Evolutionary conservation across 139 green algal species (phyloP).

Genomic region (Yamagishiella unicocca): DNA sequence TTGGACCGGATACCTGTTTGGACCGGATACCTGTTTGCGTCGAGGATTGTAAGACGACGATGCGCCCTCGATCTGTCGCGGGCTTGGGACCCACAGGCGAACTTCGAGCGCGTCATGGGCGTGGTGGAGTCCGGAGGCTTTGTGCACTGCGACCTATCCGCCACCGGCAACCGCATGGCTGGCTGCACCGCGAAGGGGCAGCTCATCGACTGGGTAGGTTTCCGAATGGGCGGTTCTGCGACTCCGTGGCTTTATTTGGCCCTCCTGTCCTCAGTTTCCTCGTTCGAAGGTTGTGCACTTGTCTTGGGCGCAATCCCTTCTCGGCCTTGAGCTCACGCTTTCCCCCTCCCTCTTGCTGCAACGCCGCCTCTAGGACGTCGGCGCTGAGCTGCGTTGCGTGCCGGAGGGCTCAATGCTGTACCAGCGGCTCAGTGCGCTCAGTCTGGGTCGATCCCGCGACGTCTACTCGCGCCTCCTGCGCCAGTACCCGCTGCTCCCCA

Average conservation of each 20-base stretch:
- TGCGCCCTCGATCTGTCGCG: too few relatives aligned
- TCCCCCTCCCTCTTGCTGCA: background rate
- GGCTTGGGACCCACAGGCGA: slow-evolving; percentile 12
- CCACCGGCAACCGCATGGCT: slow-evolving; percentile 47
- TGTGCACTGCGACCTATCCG: slow-evolving; percentile 55
- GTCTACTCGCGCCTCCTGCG: slow-evolving; percentile 40
- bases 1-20: too few relatives aligned
- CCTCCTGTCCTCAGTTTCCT: too few relatives aligned
- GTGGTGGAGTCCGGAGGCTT: slow-evolving; percentile 55
- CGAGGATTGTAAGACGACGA: too few relatives aligned
- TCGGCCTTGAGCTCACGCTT: background rate
- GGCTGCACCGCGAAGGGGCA: slow-evolving; percentile 57
- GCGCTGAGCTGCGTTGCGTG: slow-evolving; percentile 46
- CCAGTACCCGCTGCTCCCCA: slow-evolving; percentile 49
- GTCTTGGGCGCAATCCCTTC: too few relatives aligned
- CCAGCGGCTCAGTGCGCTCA: slow-evolving; percentile 39
- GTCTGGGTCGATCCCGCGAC: slow-evolving; percentile 12
- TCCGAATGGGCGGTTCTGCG: background rate
- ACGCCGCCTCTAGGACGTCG: slow-evolving; percentile 18
- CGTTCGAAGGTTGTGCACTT: too few relatives aligned
- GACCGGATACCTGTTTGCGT: too few relatives aligned
- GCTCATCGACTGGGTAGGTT: slow-evolving; percentile 49
- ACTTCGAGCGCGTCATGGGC: slow-evolving; percentile 55
- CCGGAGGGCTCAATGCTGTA: slow-evolving; percentile 60
- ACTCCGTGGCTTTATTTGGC: too few relatives aligned